Evolutionary conservation across 495 filamentous ascomycete genomes (phyloP), one percentile per base, ranked within the genome.

Genomic region (Mytilinidion resinicola): DNA sequence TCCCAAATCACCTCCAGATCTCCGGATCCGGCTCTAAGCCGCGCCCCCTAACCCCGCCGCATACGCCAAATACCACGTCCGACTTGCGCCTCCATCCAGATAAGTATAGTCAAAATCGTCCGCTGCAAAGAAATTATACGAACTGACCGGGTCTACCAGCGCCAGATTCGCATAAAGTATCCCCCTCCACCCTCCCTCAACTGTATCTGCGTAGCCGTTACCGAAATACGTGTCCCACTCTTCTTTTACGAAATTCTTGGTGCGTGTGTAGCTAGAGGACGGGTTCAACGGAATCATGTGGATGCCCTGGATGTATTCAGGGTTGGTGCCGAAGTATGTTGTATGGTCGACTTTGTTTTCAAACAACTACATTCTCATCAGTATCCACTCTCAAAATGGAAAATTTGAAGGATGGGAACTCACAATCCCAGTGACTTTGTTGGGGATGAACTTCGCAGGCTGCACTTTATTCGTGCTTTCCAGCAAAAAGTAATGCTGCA

Each of bases 281-380:
- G 93, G 89, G 36, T 88, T 79, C 48, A 96, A 77, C 0, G 95
- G 93, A 38, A 98, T 73, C 93, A 98, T 98, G 75, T 98, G 93
- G 57, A 98, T 97, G 34, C 82, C 93, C 72, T 98, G 86, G 58
- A 97, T 83, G 67, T 84, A 95, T 74, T 96, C 89, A 2, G 81
- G 74, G 56, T 89, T 85, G 52, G 69, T 67, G 9, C 91, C 91
- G 66, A 98, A 98, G 74, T 93, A 97, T 1, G 93, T 98, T 9
- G 86, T 88, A 70, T 96, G 93, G 69, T 97, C 89, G 44, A 91
- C 80, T 72, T 98, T 98, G 72, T 96, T 97, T 71, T 98, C 93
- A 68, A 96, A 98, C 7, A 97, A 70, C 46, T 49, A 49, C 15
- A 10, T 6, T 25, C 21, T 10, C 1, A 12, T 49, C 1, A 49